Conservation (phyloP, 352 stramenopile species). For the Globisporangium iwayamae region DNA sequence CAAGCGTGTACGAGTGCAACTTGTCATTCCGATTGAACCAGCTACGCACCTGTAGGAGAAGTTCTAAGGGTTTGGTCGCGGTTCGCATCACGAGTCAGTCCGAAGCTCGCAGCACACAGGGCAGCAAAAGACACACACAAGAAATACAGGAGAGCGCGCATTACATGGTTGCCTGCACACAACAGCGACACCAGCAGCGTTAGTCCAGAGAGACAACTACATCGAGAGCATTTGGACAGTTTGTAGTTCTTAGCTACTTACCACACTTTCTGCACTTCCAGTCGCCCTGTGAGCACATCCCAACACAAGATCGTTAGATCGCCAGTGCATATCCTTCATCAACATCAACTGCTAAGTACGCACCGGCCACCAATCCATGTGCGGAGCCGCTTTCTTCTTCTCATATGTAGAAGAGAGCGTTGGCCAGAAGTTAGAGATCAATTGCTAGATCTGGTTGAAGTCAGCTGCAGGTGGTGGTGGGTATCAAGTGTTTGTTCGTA, state of each 20-base stretch:
- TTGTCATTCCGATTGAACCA: neutral
- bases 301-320: slow-evolving; percentile 9
- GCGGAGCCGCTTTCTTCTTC: slow-evolving; percentile 46
- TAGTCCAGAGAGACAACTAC: neutral
- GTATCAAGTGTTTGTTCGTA: slow-evolving; percentile 16
- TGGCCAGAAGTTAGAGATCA: neutral
- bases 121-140: slow-evolving; percentile 4
- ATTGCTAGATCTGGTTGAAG: neutral
- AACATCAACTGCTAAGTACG: neutral
- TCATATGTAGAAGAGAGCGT: neutral
- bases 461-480: neutral
- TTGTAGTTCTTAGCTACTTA: slow-evolving; percentile 15
- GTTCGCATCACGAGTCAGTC: neutral
- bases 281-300: slow-evolving; percentile 50
- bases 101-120: neutral
- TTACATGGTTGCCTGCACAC: slow-evolving; percentile 53
- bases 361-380: slow-evolving; percentile 83
- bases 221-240: neutral
- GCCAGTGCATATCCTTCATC: neutral
- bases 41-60: slow-evolving; percentile 56
- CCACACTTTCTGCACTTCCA: slow-evolving; percentile 78
- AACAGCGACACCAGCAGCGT: neutral
- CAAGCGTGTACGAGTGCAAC: neutral
- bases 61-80: slow-evolving; percentile 31
- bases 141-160: neutral